A percentile compares a stretch with the other conserved stretches of the same genome.
These are phyloP conservation scores for Tieghemiomyces parasiticus DNA, from an alignment of 192 early-diverging fungal genomes.

Conservation along the genomic window DNA sequence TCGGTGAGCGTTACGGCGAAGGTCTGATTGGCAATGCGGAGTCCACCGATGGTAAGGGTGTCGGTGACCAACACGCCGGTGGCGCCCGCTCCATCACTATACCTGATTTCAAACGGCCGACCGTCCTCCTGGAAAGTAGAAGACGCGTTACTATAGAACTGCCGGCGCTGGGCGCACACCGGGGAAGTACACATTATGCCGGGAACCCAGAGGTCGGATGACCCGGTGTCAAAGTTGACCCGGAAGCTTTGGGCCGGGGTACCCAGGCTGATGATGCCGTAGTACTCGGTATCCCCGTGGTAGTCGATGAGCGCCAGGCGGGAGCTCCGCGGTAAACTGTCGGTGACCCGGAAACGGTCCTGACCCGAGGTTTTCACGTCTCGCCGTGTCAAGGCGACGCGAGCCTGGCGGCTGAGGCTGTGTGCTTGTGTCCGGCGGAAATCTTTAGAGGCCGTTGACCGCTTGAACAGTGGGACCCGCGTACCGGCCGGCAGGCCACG, in stretches of 20 bases:
- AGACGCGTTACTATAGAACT: conserved; percentile 24
- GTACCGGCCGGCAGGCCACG: too few relatives aligned
- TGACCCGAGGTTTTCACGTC: too few relatives aligned
- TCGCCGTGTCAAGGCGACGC: too few relatives aligned
- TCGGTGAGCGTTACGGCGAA: conserved; percentile 29
- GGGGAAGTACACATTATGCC: conserved; percentile 25
- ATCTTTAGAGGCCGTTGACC: too few relatives aligned
- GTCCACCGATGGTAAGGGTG: conserved; percentile 24
- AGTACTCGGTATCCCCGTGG: conserved; percentile 17
- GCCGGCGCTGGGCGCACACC: conserved; percentile 24
- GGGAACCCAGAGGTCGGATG: conserved; percentile 51
- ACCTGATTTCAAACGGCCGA: conserved; percentile 27
- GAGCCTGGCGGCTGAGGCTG: too few relatives aligned
- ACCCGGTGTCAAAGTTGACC: conserved; percentile 58
- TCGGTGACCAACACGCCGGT: conserved; percentile 27
- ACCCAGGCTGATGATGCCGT: conserved; percentile 42
- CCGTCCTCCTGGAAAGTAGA: conserved; percentile 24
- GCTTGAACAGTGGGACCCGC: too few relatives aligned
- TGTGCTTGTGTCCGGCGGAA: too few relatives aligned
- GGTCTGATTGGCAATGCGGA: conserved; percentile 29
- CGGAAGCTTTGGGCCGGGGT: conserved; percentile 49
- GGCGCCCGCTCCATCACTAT: conserved; percentile 24
- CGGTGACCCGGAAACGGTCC: too few relatives aligned
- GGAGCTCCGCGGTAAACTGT: background rate
- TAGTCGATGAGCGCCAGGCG: conserved; percentile 2